A percentile compares a stretch with the other conserved stretches of the same genome.
These are phyloP conservation scores for Dryas alaskensis DNA, from an alignment of 306 rosid species.

Conservation along the genomic window DNA sequence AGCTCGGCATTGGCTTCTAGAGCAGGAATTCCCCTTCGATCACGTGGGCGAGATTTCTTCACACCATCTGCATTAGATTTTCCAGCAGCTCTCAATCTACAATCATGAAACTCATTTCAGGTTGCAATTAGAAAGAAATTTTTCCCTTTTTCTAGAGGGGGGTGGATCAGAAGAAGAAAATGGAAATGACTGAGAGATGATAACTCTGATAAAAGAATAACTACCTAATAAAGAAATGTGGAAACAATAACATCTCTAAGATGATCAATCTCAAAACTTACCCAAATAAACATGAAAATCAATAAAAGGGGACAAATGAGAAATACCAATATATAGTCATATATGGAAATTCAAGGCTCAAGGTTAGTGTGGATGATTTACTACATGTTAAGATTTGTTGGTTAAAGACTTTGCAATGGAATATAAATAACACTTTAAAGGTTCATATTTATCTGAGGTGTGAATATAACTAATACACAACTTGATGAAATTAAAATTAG, in stretches of 20 bases:
- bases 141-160: background rate
- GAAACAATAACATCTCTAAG: background rate
- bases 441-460: background rate
- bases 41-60: slow-evolving; percentile 80
- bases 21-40: slow-evolving; percentile 81
- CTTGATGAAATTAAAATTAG: slow-evolving; percentile 16
- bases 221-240: background rate
- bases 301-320: background rate
- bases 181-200: background rate
- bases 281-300: background rate
- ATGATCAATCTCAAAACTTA: background rate
- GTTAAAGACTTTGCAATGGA: background rate
- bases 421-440: background rate
- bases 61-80: slow-evolving; percentile 75
- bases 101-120: slow-evolving; percentile 36
- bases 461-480: slow-evolving; percentile 10
- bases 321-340: background rate
- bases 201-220: background rate
- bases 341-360: background rate
- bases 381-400: slow-evolving; percentile 17
- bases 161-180: background rate
- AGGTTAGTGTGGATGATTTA: background rate
- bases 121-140: slow-evolving; percentile 6
- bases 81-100: slow-evolving; percentile 85
- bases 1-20: slow-evolving; percentile 96